phyloP scores from a whole-genome alignment of 176 grass and related monocot species.

The Avena insularis region DNA sequence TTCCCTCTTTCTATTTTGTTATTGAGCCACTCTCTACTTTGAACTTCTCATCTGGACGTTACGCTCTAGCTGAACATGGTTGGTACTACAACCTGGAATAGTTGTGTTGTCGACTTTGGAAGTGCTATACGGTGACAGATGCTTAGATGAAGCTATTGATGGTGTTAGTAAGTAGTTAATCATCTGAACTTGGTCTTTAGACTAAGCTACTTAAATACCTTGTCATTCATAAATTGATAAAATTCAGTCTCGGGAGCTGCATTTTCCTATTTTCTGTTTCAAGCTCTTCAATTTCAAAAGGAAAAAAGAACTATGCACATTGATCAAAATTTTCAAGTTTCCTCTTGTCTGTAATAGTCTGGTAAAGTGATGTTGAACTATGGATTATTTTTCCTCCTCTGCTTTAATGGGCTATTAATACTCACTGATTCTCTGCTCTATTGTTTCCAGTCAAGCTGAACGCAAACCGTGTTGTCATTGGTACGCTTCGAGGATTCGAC shows the following conservation, averaged over 20 bases:
- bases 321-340: neutral
- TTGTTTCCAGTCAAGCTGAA: slow-evolving; percentile 84
- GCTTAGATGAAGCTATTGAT: slow-evolving; percentile 18
- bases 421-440: neutral
- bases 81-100: neutral
- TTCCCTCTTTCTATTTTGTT: neutral
- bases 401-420: neutral
- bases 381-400: neutral
- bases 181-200: neutral
- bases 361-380: neutral
- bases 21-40: neutral
- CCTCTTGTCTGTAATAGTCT: neutral
- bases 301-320: neutral
- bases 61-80: neutral
- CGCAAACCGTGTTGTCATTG: slow-evolving; percentile 82
- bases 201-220: slow-evolving; percentile 22
- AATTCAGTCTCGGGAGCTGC: neutral
- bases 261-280: neutral
- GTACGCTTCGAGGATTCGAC: slow-evolving; percentile 90
- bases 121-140: neutral
- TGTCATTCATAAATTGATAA: neutral
- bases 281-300: neutral
- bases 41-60: neutral
- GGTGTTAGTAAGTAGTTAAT: neutral
- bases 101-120: neutral